Evolutionary conservation across 768 basidiomycete genomes (phyloP).

Genomic region (Glaciozyma antarctica): DNA sequence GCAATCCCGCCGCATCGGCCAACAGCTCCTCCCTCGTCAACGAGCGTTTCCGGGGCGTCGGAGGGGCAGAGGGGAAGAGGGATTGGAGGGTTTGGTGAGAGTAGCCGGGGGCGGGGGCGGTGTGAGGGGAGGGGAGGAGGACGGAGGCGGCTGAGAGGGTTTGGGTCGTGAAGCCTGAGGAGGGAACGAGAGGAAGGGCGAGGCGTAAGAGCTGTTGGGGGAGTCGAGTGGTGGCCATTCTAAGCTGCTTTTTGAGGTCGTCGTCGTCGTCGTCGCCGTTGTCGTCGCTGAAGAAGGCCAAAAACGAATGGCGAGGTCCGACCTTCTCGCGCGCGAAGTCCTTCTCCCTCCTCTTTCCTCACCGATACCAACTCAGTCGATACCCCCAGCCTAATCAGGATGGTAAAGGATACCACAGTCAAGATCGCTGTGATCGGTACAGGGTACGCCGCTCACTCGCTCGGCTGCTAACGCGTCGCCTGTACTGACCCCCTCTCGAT

Average conservation of each 20-base stretch:
- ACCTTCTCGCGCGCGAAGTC: no score
- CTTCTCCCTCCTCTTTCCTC: no score
- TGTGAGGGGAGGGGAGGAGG: background rate
- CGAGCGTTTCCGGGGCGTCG: background rate
- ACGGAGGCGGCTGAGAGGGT: slow-evolving; percentile 13
- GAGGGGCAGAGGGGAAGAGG: slow-evolving; percentile 24
- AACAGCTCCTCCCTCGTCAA: slow-evolving; percentile 15
- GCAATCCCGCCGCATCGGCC: slow-evolving; percentile 9
- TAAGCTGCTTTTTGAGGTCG: background rate
- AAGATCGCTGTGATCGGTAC: slow-evolving; percentile 63
- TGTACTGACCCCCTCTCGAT: background rate
- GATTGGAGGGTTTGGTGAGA: slow-evolving; percentile 13
- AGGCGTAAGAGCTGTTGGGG: slow-evolving; percentile 8
- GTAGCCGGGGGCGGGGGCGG: slow-evolving; percentile 1
- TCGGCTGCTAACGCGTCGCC: background rate
- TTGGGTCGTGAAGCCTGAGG: slow-evolving; percentile 12
- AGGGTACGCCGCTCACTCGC: slow-evolving; percentile 39
- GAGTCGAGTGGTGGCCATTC: slow-evolving; percentile 1
- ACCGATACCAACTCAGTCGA: background rate
- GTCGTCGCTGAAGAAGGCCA: no score
- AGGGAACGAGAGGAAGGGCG: slow-evolving; percentile 21
- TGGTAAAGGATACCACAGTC: slow-evolving; percentile 34
- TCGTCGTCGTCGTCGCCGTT: background rate
- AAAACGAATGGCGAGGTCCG: no score
- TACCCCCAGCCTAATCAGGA: background rate